phyloP scores from a whole-genome alignment of 495 filamentous ascomycete genomes.

The Tuber microsphaerosporum region DNA sequence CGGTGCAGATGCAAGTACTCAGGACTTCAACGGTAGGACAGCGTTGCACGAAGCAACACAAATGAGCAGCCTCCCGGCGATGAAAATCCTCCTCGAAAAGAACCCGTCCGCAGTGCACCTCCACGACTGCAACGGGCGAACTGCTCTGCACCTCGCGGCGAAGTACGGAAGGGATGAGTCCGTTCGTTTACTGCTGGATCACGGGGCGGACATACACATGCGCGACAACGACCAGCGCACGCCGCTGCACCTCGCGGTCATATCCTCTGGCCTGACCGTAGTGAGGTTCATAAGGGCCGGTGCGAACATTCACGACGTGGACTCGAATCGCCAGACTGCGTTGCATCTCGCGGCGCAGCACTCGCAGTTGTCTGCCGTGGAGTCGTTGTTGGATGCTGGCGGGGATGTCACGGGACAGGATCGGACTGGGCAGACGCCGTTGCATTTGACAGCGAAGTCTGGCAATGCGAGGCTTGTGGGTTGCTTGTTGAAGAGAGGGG shows the following conservation, averaged over 20 bases:
- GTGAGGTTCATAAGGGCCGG: not conserved
- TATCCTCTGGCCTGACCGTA: not conserved
- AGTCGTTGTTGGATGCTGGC: slow-evolving; percentile 12
- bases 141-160: slow-evolving; percentile 15
- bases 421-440: not conserved
- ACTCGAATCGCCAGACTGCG: not conserved
- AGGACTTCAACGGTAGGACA: slow-evolving; percentile 14
- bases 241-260: slow-evolving; percentile 13
- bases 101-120: slow-evolving; percentile 11
- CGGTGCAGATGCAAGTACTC: slow-evolving; percentile 28
- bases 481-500: slow-evolving; percentile 10
- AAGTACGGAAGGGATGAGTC: not conserved
- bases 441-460: slow-evolving; percentile 9
- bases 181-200: slow-evolving; percentile 4
- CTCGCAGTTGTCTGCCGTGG: slow-evolving; percentile 10
- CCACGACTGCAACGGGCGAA: not conserved
- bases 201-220: not conserved
- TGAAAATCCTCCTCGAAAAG: slow-evolving; percentile 23
- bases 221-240: slow-evolving; percentile 7
- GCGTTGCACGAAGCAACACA: slow-evolving; percentile 25
- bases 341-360: slow-evolving; percentile 2
- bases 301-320: slow-evolving; percentile 5
- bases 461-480: slow-evolving; percentile 6
- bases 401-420: slow-evolving; percentile 12
- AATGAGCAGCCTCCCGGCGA: slow-evolving; percentile 5